Conservation (phyloP, 495 filamentous ascomycete genomes). For the Collariella sp. region DNA sequence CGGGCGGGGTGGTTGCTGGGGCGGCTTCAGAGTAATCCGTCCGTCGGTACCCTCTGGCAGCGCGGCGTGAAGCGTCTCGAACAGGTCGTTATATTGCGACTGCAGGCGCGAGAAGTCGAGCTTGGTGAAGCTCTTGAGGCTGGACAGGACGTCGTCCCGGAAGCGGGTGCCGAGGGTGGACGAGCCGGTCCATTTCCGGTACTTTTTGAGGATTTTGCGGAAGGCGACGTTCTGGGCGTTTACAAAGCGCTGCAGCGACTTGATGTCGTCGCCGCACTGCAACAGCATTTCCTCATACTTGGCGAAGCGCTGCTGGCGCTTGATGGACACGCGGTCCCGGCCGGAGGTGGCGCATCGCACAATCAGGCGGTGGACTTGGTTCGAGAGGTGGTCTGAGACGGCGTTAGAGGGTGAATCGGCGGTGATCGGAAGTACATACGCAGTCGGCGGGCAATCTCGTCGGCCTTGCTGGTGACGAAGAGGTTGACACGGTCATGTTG, state of each 20-base stretch:
- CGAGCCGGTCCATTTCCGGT: slow-evolving; percentile 66
- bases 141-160: slow-evolving; percentile 44
- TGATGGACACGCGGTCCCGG: slow-evolving; percentile 23
- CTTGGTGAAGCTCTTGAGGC: slow-evolving; percentile 55
- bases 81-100: slow-evolving; percentile 46
- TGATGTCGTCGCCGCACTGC: slow-evolving; percentile 54
- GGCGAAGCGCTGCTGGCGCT: slow-evolving; percentile 35
- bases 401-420: slow-evolving; percentile 2
- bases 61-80: slow-evolving; percentile 42
- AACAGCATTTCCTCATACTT: slow-evolving; percentile 41
- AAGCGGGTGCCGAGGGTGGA: slow-evolving; percentile 49
- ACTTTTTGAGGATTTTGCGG: slow-evolving; percentile 68
- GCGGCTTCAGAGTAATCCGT: slow-evolving; percentile 8
- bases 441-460: slow-evolving; percentile 55
- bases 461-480: slow-evolving; percentile 63
- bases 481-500: slow-evolving; percentile 61
- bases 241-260: slow-evolving; percentile 52
- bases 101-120: slow-evolving; percentile 48
- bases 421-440: slow-evolving; percentile 35
- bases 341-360: slow-evolving; percentile 32
- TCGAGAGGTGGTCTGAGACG: slow-evolving; percentile 42
- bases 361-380: slow-evolving; percentile 42
- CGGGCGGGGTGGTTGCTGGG: slow-evolving; percentile 12
- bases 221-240: slow-evolving; percentile 57
- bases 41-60: slow-evolving; percentile 17